Conservation (phyloP, 129 eudicot species). For the sunflower (Helianthus annuus) region DNA sequence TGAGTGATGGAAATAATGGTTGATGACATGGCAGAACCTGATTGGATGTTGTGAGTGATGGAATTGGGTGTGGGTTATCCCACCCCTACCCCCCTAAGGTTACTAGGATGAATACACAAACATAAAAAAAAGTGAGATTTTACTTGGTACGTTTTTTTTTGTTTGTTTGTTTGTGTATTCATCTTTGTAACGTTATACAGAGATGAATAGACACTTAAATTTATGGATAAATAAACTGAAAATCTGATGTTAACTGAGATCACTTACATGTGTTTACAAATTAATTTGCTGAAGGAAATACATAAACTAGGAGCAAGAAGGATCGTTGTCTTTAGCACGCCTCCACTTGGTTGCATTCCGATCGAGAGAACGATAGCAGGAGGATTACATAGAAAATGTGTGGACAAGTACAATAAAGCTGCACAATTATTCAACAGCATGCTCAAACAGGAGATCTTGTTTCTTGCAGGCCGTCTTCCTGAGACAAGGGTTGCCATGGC, state of each 20-base stretch:
- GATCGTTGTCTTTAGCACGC: slow-evolving; percentile 35
- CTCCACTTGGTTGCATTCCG: slow-evolving; percentile 50
- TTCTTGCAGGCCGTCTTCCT: slow-evolving; percentile 7
- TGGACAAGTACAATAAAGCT: slow-evolving; percentile 24
- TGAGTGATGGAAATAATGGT: too few species aligned
- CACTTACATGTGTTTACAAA: not conserved
- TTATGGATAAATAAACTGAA: too few species aligned
- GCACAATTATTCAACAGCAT: slow-evolving; percentile 21
- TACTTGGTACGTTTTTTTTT: too few species aligned
- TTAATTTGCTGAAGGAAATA: slow-evolving; percentile 23
- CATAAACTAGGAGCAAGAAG: slow-evolving; percentile 46
- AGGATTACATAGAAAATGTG: slow-evolving; percentile 15
- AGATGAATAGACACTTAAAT: too few species aligned
- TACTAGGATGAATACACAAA: too few species aligned
- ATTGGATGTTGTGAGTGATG: too few species aligned
- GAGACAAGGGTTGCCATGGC: slow-evolving; percentile 32
- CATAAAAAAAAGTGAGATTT: too few species aligned
- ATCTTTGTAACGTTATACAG: too few species aligned
- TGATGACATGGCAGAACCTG: too few species aligned
- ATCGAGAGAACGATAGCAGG: slow-evolving; percentile 21
- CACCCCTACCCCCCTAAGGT: too few species aligned
- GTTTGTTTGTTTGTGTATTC: too few species aligned
- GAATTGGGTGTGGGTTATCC: too few species aligned
- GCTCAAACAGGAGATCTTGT: slow-evolving; percentile 17
- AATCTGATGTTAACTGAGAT: not conserved